Percentiles rank a stretch among this genome's conserved stretches.
Evolutionary conservation across 2,329 filamentous ascomycete genomes (phyloP).

Genomic region (Pseudocercospora fuligena): DNA sequence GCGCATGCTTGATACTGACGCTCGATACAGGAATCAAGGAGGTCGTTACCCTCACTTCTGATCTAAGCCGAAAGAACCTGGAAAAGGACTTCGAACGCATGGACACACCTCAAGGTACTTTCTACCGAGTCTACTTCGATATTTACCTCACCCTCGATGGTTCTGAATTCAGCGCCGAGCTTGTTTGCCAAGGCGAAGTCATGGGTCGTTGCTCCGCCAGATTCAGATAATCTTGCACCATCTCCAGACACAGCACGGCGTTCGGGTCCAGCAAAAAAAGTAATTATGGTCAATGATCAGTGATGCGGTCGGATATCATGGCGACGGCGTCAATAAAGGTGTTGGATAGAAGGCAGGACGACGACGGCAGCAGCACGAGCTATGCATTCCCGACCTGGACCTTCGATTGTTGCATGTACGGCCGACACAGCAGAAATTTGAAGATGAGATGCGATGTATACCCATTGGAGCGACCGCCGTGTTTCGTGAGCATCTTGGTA

Average conservation of each 20-base stretch:
- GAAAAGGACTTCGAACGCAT: slow-evolving; percentile 99
- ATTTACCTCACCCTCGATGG: slow-evolving; percentile 92
- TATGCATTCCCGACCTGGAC: slow-evolving; percentile 7
- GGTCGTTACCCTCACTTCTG: slow-evolving; percentile 94
- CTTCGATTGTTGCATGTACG: slow-evolving; percentile 12
- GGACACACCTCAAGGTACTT: slow-evolving; percentile 96
- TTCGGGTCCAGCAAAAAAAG: slow-evolving; percentile 17
- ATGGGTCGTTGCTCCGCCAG: slow-evolving; percentile 95
- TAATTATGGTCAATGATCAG: slow-evolving; percentile 9
- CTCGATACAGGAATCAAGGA: slow-evolving; percentile 84
- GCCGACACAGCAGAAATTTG: slow-evolving; percentile 10
- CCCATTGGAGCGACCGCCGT: background rate
- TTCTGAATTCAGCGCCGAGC: slow-evolving; percentile 95
- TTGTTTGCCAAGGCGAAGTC: slow-evolving; percentile 98
- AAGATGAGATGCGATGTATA: slow-evolving; percentile 8
- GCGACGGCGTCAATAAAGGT: slow-evolving; percentile 3
- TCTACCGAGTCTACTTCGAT: slow-evolving; percentile 76
- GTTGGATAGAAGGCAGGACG: slow-evolving; percentile 12
- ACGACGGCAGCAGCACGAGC: slow-evolving; percentile 1
- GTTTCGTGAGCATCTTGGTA: background rate
- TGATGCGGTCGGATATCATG: slow-evolving; percentile 9
- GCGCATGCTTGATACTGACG: slow-evolving; percentile 35
- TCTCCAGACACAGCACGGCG: slow-evolving; percentile 19
- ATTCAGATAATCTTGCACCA: slow-evolving; percentile 62
- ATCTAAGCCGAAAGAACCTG: slow-evolving; percentile 95